Evolutionary conservation across 1,284 basidiomycete genomes (phyloP), one percentile per base, ranked within the genome.

Genomic region (Cryptococcus neoformans): DNA sequence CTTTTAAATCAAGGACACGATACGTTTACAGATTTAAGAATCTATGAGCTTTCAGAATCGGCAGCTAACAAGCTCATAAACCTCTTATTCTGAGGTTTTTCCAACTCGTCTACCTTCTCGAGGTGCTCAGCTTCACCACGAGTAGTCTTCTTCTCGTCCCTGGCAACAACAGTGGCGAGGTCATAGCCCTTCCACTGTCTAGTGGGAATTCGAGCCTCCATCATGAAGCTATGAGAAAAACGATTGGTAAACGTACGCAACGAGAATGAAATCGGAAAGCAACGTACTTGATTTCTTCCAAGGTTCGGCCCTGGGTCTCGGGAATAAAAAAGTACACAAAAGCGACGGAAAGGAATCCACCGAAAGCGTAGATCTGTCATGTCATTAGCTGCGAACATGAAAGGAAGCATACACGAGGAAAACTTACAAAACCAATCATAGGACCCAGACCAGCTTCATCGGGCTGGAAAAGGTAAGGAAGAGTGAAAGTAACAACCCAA

Each of bases 321-420:
- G 71, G 79, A 40, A 80, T 76, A 70, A 61, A 75, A 62, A 77
- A 80, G 73, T 71, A 81, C 54, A 80, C 78, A 56, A 80, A 80
- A 3, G 69, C 55, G 59, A 77, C 66, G 6, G 70, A 74, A 36
- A 77, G 64, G 47, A 77, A 60, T 10, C 72, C 68, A 17, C 66
- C 67, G 17, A 66, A 57, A 1, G 63, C 60, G 56, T 69, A 67
- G 45, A 75, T 64, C 66, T 67, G 51, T 12, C 52, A 44, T 0
- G 1, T 28, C 1, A 28, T 28, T 1, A 28, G 28, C 28, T 4
- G 28, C 28, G 17, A n/a, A n/a, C n/a, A n/a, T n/a, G n/a, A n/a
- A n/a, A n/a, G n/a, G n/a, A n/a, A n/a, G n/a, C n/a, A n/a, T n/a
- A n/a, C n/a, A n/a, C n/a, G n/a, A n/a, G n/a, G n/a, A n/a, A n/a